phyloP scores from a whole-genome alignment of 768 basidiomycete species.

The Rhodotorula babjevae region DNA sequence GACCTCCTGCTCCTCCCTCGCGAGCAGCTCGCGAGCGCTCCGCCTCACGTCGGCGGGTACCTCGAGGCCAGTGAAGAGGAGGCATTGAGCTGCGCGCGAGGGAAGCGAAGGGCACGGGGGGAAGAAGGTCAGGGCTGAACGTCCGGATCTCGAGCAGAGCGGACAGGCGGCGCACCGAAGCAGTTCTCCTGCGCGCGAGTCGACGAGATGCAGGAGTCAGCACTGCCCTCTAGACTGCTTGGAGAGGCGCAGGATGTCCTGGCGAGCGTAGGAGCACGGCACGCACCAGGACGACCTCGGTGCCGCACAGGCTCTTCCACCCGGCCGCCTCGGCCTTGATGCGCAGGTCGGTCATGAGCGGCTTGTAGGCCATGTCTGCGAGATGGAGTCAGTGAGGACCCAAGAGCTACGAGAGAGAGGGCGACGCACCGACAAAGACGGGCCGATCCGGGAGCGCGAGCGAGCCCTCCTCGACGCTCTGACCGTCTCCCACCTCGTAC shows the following conservation, averaged over 20 bases:
- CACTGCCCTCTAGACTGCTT: no score
- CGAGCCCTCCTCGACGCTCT: neutral
- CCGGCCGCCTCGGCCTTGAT: neutral
- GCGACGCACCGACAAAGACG: slow-evolving; percentile 1
- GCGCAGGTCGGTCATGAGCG: neutral
- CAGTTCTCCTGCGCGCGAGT: neutral
- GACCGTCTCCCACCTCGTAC: neutral
- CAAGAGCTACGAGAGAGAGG: fast-evolving
- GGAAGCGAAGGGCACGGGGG: neutral
- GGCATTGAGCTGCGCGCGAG: neutral
- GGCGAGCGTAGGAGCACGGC: no score
- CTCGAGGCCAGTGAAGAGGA: neutral
- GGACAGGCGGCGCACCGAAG: neutral
- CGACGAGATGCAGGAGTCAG: no score
- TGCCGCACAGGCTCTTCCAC: neutral
- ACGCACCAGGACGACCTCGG: neutral
- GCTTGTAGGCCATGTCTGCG: slow-evolving; percentile 15
- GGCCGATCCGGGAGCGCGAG: neutral
- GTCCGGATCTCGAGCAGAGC: no score
- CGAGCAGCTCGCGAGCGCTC: neutral
- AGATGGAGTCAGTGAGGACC: neutral
- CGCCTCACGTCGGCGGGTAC: neutral
- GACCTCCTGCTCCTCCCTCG: neutral
- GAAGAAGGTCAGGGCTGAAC: neutral
- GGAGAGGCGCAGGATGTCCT: no score